Base-by-base conservation (phyloP, 345 rosid species). In the Adansonia digitata region DNA sequence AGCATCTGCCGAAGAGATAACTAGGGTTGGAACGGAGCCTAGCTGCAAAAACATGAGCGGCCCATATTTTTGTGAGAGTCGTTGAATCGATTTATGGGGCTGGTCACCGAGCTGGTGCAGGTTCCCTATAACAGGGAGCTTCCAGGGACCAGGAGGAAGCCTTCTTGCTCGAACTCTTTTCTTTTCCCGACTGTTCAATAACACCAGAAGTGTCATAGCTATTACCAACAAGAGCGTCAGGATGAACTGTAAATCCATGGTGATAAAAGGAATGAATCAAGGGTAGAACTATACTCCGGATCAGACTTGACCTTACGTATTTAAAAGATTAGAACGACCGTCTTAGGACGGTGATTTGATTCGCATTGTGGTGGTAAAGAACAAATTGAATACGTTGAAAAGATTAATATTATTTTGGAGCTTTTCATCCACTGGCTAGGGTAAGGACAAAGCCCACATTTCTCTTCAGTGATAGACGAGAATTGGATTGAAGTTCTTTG, bases 41-140 rank as follows among this genome's bases (percentile, higher is more conserved):
- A 87, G 78, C 51, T 78, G 85, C 73, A 87, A 69, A 81, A 77
- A 81, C 86, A 84, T 84, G 72, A 85, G 55, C 2, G 81, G 72
- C 2, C 90, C 89, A 56, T 84, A 70, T 24, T 79, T n/a, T 1
- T 66, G 51, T 4, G 88, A 79, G 2, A 84, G 85, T 39, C 24
- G 53, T 10, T 60, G 77, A 10, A 87, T 75, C 4, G 82, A 82
- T 2, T 26, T 68, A 31, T 85, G 86, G 13, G 82, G 82, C 12
- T 52, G 35, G 61, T 73, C 69, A 1, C 53, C 34, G 18, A 82
- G 84, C 64, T 79, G 86, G 75, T 83, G 84, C 9, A 80, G 68
- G 82, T 85, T 82, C 79, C 70, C 89, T 20, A 87, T 22, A 18
- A 83, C 7, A 8, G 88, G 88, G 4, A 87, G 76, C 86, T 71